Evolutionary conservation across 2,329 filamentous ascomycete genomes (phyloP), one percentile per base, ranked within the genome.

Genomic region (Epichloe uncinata): DNA sequence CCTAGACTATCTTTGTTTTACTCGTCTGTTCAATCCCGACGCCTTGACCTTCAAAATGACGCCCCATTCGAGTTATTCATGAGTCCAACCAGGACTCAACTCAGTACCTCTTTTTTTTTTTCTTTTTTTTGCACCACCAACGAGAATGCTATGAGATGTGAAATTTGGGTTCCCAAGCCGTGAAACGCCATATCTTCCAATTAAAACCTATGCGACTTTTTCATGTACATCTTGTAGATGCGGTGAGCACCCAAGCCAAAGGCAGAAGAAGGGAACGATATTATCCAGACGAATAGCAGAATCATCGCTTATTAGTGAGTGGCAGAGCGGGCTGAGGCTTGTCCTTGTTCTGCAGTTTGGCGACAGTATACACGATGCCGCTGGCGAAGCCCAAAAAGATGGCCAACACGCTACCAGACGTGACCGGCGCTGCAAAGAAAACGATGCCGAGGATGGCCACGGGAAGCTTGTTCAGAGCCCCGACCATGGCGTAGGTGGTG

Each of bases 401-500:
- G 59, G 93, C 93, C 18, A 87, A 87, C 12, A 95, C 86, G 63
- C 87, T 93, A 59, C 88, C 88, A 55, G 96, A 78, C 0, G 93
- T 97, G 59, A 95, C 85, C 0, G 93, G 90, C 0, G 90, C 90
- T 55, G 93, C 81, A 70, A 98, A 98, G 77, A 98, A 98, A 60
- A 98, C 69, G 40, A 98, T 79, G 34, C 93, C 93, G 55, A 85
- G 90, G 57, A 98, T 67, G 49, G 93, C 93, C 58, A 98, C 90
- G 41, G 93, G 93, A 33, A 98, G 82, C 76, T 98, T 98, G 79
- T 98, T 98, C 61, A 98, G 76, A 16, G 91, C 88, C 54, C 93
- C 93, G 51, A 97, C 93, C 91, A 98, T 97, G 40, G 87, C 95
- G 74, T 97, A 98, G 2, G 93, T 98, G 11, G 93, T 97, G 20